Base-by-base conservation (phyloP, 1,284 basidiomycete species). In the Dichomitus squalens region DNA sequence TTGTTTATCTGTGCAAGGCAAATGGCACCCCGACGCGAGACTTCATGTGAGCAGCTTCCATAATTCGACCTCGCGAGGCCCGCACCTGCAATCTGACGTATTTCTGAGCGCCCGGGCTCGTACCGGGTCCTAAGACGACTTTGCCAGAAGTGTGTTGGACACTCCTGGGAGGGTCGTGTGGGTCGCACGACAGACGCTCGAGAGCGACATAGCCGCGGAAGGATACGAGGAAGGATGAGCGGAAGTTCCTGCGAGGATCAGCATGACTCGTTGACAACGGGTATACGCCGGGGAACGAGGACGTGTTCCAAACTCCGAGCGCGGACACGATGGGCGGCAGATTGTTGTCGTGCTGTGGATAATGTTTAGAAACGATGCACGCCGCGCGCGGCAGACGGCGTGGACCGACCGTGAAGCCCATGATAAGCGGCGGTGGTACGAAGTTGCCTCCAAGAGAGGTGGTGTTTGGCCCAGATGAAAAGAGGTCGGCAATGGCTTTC, bases 241-340 rank as follows among this genome's bases (percentile, higher is more conserved):
- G 73, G 68, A 78, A 79, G 16, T 66, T 63, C 48, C 73, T 75
- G 12, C 50, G 47, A 11, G 71, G 46, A 56, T 74, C 66, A 0
- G 71, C 72, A 6, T 49, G 62, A 5, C 64, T 73, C 2, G 58
- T 60, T 2, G 73, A 74, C 21, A 79, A 69, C 1, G 77, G 76
- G 52, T 73, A 76, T n/a, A 75, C 66, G 16, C 43, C 57, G 1
- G 41, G 49, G 14, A 38, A 14, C 16, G 25, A n/a, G 2, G 76
- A 76, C 8, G 71, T 71, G 61, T 79, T 79, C 75, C 75, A 78
- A 4, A 79, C 59, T 1, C 76, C 77, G 6, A 79, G 73, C 0
- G 76, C 76, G 2, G 77, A 70, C 7, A 78, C 68, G 25, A 79
- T 65, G 0, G 77, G 76, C 3, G 77, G 75, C 7, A 79, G 67